Evolutionary conservation across 345 rosid species (phyloP).

Genomic region (Pistacia integerrima): DNA sequence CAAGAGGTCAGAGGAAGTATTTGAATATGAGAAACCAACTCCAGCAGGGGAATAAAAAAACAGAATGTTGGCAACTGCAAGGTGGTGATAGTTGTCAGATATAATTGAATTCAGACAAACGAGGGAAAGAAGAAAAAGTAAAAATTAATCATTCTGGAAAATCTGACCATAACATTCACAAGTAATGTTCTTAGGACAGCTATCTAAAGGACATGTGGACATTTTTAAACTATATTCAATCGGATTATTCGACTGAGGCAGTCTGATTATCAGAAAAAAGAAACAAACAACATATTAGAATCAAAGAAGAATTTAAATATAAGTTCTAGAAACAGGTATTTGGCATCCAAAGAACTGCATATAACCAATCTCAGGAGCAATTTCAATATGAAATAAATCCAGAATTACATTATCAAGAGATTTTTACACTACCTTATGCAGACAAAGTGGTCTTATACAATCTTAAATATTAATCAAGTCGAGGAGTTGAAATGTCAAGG

Average conservation of each 20-base stretch:
- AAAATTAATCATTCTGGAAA: background rate
- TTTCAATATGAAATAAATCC: too few relatives aligned
- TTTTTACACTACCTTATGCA: background rate
- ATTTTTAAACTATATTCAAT: background rate
- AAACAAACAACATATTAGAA: background rate
- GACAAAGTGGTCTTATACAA: background rate
- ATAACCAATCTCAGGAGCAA: background rate
- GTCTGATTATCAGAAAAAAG: background rate
- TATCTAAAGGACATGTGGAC: background rate
- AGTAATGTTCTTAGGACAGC: background rate
- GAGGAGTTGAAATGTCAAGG: too few relatives aligned
- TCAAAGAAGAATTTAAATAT: background rate
- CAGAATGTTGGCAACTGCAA: constrained; percentile 81
- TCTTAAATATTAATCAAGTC: too few relatives aligned
- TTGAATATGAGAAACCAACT: constrained; percentile 91
- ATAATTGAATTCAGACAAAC: background rate
- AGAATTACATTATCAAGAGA: too few relatives aligned
- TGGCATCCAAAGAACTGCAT: background rate
- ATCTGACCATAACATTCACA: background rate
- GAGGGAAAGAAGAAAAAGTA: background rate
- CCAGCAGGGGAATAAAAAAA: constrained; percentile 93
- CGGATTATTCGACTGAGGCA: background rate
- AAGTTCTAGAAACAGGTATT: background rate
- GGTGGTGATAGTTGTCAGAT: constrained; percentile 15
- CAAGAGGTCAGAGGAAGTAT: constrained; percentile 68